These are phyloP conservation scores for Teratosphaeria epicoccoides DNA, from an alignment of 2,329 filamentous ascomycete genomes.

Conservation along the genomic window DNA sequence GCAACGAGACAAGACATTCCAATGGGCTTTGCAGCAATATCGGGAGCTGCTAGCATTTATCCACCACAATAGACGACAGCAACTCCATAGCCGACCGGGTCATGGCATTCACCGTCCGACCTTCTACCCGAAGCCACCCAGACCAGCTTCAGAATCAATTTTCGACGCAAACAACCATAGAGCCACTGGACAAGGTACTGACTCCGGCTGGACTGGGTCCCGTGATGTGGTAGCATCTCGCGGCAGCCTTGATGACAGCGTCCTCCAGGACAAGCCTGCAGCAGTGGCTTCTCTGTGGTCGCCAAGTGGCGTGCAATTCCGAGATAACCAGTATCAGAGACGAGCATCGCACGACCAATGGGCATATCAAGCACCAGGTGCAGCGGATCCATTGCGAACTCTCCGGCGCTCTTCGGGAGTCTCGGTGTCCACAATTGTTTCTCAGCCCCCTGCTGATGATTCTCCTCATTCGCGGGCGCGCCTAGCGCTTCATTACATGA, in stretches of 20 bases:
- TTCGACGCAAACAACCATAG: neutral
- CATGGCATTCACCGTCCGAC: slow-evolving; percentile 39
- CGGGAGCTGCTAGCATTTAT: slow-evolving; percentile 39
- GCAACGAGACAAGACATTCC: slow-evolving; percentile 35
- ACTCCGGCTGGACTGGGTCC: neutral
- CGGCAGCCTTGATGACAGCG: neutral
- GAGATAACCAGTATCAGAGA: slow-evolving; percentile 14
- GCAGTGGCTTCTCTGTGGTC: slow-evolving; percentile 6
- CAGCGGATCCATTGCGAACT: slow-evolving; percentile 10
- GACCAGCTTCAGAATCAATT: neutral
- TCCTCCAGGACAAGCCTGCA: neutral
- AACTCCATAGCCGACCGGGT: slow-evolving; percentile 28
- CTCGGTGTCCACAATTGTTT: slow-evolving; percentile 26
- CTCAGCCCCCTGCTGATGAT: slow-evolving; percentile 27
- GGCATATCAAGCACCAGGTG: slow-evolving; percentile 3
- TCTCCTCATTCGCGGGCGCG: slow-evolving; percentile 44
- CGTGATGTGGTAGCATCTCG: neutral
- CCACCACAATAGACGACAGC: slow-evolving; percentile 34
- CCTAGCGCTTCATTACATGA: slow-evolving; percentile 60
- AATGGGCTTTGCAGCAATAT: slow-evolving; percentile 38
- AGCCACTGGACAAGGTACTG: neutral
- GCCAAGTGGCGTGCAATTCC: slow-evolving; percentile 12
- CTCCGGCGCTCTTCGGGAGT: slow-evolving; percentile 22
- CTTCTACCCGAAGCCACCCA: slow-evolving; percentile 32
- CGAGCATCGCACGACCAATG: slow-evolving; percentile 13